Evolutionary conservation across 2,329 filamentous ascomycete genomes (phyloP), one percentile per base, ranked within the genome.

Genomic region (Tolypocladium sp.): DNA sequence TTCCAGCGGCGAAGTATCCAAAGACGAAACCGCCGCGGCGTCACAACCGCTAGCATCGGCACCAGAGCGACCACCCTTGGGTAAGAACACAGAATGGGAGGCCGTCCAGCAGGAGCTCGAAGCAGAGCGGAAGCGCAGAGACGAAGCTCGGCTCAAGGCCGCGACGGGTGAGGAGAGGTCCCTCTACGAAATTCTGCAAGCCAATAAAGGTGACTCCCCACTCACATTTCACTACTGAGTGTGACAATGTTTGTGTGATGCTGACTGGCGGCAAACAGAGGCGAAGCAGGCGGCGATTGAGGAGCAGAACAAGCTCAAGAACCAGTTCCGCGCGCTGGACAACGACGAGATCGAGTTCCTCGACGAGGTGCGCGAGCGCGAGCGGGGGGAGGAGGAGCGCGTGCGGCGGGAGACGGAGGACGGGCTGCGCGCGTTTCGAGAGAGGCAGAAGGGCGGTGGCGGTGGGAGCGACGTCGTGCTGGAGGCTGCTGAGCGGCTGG

Each of bases 271-370:
- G 25, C 25, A 20, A 35, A 57, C 59, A 88, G 89, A 86, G 63
- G 88, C 89, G 60, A 93, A 92, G 73, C 88, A 93, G 74, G 89
- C 90, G 25, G 89, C 87, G 10, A 91, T 92, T 71, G 90, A 92
- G 71, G 90, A 93, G 72, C 80, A 86, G 63, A 82, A 81, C 63
- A 82, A 82, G 63, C 77, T 93, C 57, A 83, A 84, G 68, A 90
- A 93, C 67, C 90, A 93, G 75, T 92, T 92, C 70, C 83, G 87
- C 44, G 79, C 87, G 3, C 79, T 94, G 37, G 87, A 93, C 69
- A 88, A 91, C 61, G 89, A 92, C 69, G 90, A 93, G 75, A 79
- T 89, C 56, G 89, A 88, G 25, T 93, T 91, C 64, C 74, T 94
- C 56, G 84, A 87, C 54, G 82, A 81, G 53, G 79, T 89, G 44